phyloP scores from a whole-genome alignment of 805 yeast species.

The Candida nanaspora region DNA sequence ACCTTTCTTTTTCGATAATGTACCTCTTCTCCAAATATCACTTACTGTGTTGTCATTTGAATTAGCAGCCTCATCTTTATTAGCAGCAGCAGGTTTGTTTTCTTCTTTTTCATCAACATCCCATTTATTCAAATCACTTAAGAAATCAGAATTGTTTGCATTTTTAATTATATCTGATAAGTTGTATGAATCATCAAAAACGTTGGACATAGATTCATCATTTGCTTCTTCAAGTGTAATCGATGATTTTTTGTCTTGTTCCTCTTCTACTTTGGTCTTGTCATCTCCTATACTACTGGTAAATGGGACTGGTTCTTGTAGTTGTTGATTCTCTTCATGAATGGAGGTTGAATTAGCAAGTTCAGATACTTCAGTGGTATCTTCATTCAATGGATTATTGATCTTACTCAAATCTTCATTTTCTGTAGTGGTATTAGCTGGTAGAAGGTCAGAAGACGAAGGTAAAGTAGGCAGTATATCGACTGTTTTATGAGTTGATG shows the following conservation, averaged over 20 bases:
- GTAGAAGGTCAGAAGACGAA: constrained; percentile 3
- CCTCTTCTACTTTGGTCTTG: background rate
- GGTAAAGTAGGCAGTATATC: background rate
- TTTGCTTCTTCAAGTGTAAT: background rate
- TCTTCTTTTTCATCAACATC: constrained; percentile 8
- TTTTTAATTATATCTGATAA: constrained; percentile 28
- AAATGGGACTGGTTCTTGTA: too few species aligned
- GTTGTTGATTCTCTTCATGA: background rate
- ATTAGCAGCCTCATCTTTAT: background rate
- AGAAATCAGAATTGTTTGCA: constrained; percentile 34
- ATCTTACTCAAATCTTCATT: constrained; percentile 5
- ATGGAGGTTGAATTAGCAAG: background rate
- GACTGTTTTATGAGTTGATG: too few species aligned
- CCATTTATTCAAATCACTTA: constrained; percentile 34
- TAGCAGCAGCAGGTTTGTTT: constrained; percentile 4
- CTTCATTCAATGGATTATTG: constrained; percentile 16
- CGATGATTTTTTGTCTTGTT: background rate
- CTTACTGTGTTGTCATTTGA: constrained; percentile 12
- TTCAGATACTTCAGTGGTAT: constrained; percentile 7
- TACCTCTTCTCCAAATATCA: constrained; percentile 23
- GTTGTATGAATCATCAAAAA: constrained; percentile 9
- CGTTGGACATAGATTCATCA: background rate
- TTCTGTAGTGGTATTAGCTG: too few species aligned
- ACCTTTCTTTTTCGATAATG: constrained; percentile 11
- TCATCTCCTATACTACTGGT: background rate